Percentiles rank a stretch among this genome's conserved stretches.
phyloP scores from a whole-genome alignment of 2,329 filamentous ascomycete species.

The Beauveria medogensis region DNA sequence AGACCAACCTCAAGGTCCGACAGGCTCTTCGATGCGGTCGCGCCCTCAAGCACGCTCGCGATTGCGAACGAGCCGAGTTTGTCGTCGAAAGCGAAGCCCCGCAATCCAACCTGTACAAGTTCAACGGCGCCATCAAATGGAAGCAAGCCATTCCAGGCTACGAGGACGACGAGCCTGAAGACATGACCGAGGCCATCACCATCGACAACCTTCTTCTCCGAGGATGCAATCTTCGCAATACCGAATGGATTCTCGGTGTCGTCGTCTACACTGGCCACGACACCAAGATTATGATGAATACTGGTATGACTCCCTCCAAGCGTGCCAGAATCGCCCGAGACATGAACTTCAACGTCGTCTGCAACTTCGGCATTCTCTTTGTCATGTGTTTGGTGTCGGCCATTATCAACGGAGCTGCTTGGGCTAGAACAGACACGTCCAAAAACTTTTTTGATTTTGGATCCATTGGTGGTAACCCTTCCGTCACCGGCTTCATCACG shows the following conservation, averaged over 20 bases:
- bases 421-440: slow-evolving; percentile 67
- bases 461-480: slow-evolving; percentile 65
- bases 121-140: slow-evolving; percentile 86
- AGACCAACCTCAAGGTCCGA: slow-evolving; percentile 94
- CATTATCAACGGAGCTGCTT: slow-evolving; percentile 76
- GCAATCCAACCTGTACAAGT: slow-evolving; percentile 91
- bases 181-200: slow-evolving; percentile 85
- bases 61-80: slow-evolving; percentile 88
- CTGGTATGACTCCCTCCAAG: slow-evolving; percentile 90
- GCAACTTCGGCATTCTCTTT: slow-evolving; percentile 88
- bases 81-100: slow-evolving; percentile 82
- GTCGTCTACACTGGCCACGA: slow-evolving; percentile 93
- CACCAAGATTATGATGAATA: slow-evolving; percentile 99
- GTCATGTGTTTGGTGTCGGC: slow-evolving; percentile 81
- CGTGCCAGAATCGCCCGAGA: slow-evolving; percentile 84
- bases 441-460: slow-evolving; percentile 78
- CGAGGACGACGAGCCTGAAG: slow-evolving; percentile 52
- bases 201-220: slow-evolving; percentile 94
- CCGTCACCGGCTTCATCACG: slow-evolving; percentile 84
- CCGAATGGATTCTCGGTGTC: slow-evolving; percentile 88
- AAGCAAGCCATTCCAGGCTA: slow-evolving; percentile 60
- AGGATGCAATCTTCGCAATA: slow-evolving; percentile 89
- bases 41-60: slow-evolving; percentile 74
- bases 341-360: slow-evolving; percentile 94
- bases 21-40: slow-evolving; percentile 82